Evolutionary conservation across 2,329 filamentous ascomycete genomes (phyloP), one percentile per base, ranked within the genome.

Genomic region (Cladosporium phlei): DNA sequence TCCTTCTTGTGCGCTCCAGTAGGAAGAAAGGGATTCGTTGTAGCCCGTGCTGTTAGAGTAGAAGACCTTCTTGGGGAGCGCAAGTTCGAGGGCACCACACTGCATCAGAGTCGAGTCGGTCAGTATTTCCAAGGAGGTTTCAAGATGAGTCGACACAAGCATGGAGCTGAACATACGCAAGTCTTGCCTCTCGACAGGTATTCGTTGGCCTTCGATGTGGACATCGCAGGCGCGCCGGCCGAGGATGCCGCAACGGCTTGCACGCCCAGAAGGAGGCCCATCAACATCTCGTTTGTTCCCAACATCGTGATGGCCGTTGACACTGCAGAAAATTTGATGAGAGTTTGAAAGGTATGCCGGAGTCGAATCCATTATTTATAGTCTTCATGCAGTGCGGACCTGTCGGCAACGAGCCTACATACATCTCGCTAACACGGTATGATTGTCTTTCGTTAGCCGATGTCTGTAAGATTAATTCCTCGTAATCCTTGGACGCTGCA

Each of bases 1-100:
- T 20, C 35, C 40, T 28, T 54, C 54, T 21, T 56, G 54, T n/a
- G 45, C 22, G 27, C 50, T 53, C 52, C 55, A 58, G 45, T 58
- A 58, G 10, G 54, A 55, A 7, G 48, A 39, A 8, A 56, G 30
- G 1, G 55, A 56, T 5, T 39, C 28, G 17, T 52, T 49, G 42
- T 58, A 58, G 12, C 44, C 44, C 8, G 44, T 32, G 11, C 25
- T 44, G 11, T 47, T 32, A 17, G 55, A 44, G 19, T 42, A 42
- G 2, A 27, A 46, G n/a, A 50, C 38, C 34, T 47, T 52, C 10
- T 37, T 25, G n/a, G 33, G 25, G 1, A 52, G 33, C 4, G 29
- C 49, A 19, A 48, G 35, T 16, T 43, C 30, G 25, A 52, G 42
- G 5, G 49, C 49, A 27, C 32, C 34, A 29, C 49, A 52, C 49